Conservation (phyloP, 2,329 filamentous ascomycete species). For the Verticillium nonalfalfae region DNA sequence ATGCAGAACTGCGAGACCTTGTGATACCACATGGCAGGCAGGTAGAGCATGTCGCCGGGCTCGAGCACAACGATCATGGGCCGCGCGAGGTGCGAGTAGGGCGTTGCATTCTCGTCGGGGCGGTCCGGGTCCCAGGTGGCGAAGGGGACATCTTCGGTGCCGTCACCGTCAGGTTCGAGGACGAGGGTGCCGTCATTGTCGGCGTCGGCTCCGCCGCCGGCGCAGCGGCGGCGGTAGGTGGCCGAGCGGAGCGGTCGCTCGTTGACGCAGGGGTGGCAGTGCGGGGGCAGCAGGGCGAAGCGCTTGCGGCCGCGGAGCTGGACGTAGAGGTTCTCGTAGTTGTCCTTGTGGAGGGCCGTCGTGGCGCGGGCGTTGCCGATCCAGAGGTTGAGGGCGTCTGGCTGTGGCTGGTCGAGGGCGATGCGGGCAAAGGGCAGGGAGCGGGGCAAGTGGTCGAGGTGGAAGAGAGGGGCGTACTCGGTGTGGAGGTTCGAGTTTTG, state of each 20-base stretch:
- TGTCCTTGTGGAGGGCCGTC: constrained; percentile 74
- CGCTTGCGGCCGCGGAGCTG: constrained; percentile 68
- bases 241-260: constrained; percentile 53
- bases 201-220: constrained; percentile 8
- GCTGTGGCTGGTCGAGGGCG: constrained; percentile 51
- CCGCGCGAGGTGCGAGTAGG: constrained; percentile 51
- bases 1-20: constrained; percentile 69
- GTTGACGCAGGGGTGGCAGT: constrained; percentile 62
- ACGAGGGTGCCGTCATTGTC: constrained; percentile 11
- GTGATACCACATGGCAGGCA: constrained; percentile 76
- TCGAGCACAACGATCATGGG: constrained; percentile 63
- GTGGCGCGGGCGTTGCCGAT: constrained; percentile 65
- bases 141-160: constrained; percentile 52
- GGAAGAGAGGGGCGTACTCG: constrained; percentile 61
- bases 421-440: constrained; percentile 68
- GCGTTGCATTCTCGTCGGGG: constrained; percentile 41
- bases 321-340: constrained; percentile 81
- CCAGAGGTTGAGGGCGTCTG: constrained; percentile 80
- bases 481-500: constrained; percentile 77
- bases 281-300: constrained; percentile 67
- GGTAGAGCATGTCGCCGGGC: constrained; percentile 74
- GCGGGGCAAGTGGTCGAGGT: constrained; percentile 45
- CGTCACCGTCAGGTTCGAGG: constrained; percentile 19
- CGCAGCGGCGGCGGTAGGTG: constrained; percentile 44
- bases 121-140: constrained; percentile 69